Evolutionary conservation across 768 basidiomycete species (phyloP), one percentile per base, ranked within the genome.

Genomic region (Nevesoporus exiguus): DNA sequence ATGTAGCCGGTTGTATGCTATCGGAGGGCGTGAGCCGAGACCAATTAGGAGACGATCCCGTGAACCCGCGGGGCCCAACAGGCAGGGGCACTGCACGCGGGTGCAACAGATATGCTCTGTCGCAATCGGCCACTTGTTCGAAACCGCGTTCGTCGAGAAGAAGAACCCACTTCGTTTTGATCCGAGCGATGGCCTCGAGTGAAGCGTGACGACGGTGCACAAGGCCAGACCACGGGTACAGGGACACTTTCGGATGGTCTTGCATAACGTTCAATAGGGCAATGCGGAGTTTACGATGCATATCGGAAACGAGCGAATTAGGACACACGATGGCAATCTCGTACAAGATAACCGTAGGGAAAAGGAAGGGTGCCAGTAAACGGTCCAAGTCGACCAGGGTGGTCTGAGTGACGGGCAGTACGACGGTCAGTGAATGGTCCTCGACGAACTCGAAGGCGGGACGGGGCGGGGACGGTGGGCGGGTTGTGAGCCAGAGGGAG

Each of bases 311-410:
- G 7, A 79, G 61, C 1, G 62, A 43, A 13, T 71, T 63, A 1
- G 80, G 77, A 59, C 76, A 79, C 14, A 80, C 63, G 8, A 85
- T 59, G 29, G 82, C 60, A 33, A 85, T 66, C 62, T 82, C 78
- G 11, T 66, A 66, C 3, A 84, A 55, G 36, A 67, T 59, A 24
- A 56, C 55, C 7, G 75, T 62, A 3, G 70, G 60, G 13, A 62
- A 62, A 10, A 80, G 66, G 42, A 85, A 67, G 7, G 75, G 69
- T 2, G 56, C 59, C 13, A 85, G 69, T 7, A 72, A 66, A 0
- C 57, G 47, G 40, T 68, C 68, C 36, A 81, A 64, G 25, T 46
- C 42, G 4, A 61, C 29, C 2, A 81, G 46, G 4, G 79, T 75
- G 6, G 52, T 47, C 3, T 60, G 29, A 6, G 73, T 67, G 46